Evolutionary conservation across 2,329 filamentous ascomycete genomes (phyloP), one percentile per base, ranked within the genome.

Genomic region (Aspergillus clavatus): DNA sequence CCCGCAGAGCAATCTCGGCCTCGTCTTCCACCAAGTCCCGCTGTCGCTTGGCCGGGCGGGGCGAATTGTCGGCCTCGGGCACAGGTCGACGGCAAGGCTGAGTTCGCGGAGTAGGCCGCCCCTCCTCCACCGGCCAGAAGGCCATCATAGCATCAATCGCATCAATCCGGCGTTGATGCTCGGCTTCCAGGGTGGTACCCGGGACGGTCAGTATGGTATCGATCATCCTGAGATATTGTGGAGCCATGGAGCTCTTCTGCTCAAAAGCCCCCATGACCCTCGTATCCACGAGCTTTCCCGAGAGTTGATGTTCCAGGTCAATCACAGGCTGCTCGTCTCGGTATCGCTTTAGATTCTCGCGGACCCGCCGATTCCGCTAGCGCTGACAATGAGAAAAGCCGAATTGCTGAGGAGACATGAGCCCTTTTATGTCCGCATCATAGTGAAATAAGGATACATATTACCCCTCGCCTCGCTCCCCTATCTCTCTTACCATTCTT

Each of bases 51-150:
- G 43, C 24, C 10, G n/a, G 81, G 84, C 43, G 84, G 71, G 2
- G 77, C 76, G 56, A 31, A 22, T 46, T 0, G 67, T 72, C 8
- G 75, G 57, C 7, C 71, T 75, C 7, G 83, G 65, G 77, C 78
- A 83, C 5, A 62, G 56, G 36, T 37, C 44, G 47, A 29, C 38
- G 14, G 46, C 33, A n/a, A 24, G 52, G 45, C 38, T 50, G 40
- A 18, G 21, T 10, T 39, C 16, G 35, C 16, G 21, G 31, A 3
- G 24, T 49, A 8, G 45, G 49, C 14, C 24, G 41, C 21, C 55
- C 54, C 43, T 61, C 56, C 52, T 57, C 52, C 24, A 48, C 47
- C 40, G 42, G n/a, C 44, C 50, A 61, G 40, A 61, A 52, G 7
- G 48, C 51, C 46, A 45, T 55, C 24, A 54, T 48, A 19, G 48